Conservation (phyloP, 1,284 basidiomycete genomes). For the Ceratobasidium sp. region DNA sequence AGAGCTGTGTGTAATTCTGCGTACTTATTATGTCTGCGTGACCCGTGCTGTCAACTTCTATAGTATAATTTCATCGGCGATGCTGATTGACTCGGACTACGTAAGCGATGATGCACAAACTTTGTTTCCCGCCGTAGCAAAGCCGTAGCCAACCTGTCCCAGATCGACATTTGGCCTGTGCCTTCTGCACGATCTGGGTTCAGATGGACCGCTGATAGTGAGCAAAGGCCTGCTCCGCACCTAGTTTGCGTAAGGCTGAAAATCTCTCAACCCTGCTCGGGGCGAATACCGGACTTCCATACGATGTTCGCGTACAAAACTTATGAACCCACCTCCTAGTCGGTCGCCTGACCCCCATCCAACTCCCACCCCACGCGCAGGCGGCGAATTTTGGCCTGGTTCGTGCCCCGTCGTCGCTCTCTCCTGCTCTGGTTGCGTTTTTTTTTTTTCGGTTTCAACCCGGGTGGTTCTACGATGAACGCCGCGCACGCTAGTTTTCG, state of each 20-base stretch:
- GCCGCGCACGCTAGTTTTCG: slow-evolving; percentile 5
- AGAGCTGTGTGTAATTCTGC: slow-evolving; percentile 14
- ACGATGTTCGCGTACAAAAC: slow-evolving; percentile 21
- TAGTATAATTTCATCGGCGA: slow-evolving; percentile 11
- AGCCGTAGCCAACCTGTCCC: too few species aligned
- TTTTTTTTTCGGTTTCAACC: background rate
- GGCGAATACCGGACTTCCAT: slow-evolving; percentile 16
- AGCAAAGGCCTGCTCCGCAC: background rate
- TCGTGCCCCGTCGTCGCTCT: background rate
- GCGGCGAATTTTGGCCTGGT: background rate
- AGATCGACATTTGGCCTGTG: background rate
- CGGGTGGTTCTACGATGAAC: background rate
- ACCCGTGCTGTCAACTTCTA: slow-evolving; percentile 1
- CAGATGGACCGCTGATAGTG: background rate
- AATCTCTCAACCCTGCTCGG: background rate
- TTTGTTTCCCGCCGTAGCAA: background rate
- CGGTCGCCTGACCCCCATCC: background rate
- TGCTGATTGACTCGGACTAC: slow-evolving; percentile 29
- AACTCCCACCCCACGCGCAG: background rate
- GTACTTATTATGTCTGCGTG: slow-evolving; percentile 41
- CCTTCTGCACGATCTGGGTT: background rate
- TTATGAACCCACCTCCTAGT: background rate
- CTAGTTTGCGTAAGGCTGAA: background rate
- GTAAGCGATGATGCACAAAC: slow-evolving; percentile 18
- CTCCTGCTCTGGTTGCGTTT: background rate